phyloP scores from a whole-genome alignment of 495 filamentous ascomycete species.

The Hyaloscypha bicolor region DNA sequence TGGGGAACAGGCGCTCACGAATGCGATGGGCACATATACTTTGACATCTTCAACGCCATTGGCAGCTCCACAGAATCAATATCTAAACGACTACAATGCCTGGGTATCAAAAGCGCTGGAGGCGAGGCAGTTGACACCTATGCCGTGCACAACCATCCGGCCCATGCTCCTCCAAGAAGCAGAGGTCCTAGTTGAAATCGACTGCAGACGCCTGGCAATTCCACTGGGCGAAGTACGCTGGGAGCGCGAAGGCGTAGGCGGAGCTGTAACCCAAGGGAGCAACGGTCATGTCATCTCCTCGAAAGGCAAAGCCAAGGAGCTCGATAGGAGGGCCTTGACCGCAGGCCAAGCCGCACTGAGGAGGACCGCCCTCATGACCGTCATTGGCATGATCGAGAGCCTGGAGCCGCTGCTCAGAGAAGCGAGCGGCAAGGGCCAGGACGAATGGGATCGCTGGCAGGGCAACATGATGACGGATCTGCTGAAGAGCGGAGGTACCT shows the following conservation, averaged over 20 bases:
- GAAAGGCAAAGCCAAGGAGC: conserved; percentile 35
- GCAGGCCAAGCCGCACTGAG: conserved; percentile 74
- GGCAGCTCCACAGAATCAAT: conserved; percentile 74
- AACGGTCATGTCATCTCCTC: conserved; percentile 29
- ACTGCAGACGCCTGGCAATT: conserved; percentile 76
- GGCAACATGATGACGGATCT: conserved; percentile 84
- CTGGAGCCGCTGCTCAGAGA: conserved; percentile 84
- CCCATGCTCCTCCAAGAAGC: conserved; percentile 80
- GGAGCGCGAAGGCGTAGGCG: conserved; percentile 74
- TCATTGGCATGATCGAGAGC: conserved; percentile 85
- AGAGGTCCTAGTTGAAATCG: conserved; percentile 67
- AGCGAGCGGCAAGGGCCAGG: conserved; percentile 78
- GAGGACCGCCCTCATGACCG: conserved; percentile 74
- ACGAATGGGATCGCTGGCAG: conserved; percentile 93
- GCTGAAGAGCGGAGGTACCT: conserved; percentile 74
- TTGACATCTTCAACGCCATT: conserved; percentile 85
- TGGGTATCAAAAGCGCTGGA: conserved; percentile 82
- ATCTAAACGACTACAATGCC: conserved; percentile 78
- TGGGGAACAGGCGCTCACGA: conserved; percentile 62
- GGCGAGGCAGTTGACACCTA: conserved; percentile 64
- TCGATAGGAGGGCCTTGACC: conserved; percentile 54
- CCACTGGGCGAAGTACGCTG: conserved; percentile 85
- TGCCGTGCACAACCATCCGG: conserved; percentile 79
- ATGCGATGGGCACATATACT: conserved; percentile 74
- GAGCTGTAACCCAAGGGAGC: conserved; percentile 48